Base-by-base conservation (phyloP, 345 rosid genomes). In the Lagerstroemia speciosa region DNA sequence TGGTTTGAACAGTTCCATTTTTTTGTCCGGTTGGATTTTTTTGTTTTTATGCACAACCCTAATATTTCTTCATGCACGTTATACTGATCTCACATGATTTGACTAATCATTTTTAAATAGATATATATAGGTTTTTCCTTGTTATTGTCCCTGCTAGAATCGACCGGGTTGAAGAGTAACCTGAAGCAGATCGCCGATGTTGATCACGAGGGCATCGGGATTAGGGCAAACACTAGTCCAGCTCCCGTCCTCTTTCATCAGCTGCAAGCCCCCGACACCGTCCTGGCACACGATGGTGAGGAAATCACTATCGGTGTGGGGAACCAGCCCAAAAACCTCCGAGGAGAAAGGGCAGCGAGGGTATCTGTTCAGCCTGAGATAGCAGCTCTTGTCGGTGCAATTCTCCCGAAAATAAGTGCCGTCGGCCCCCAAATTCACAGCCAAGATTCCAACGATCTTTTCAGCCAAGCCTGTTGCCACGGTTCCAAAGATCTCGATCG, bases 181-280 rank as follows among this genome's bases (percentile, higher is more conserved):
- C 91, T 91, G 89, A 77, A 84, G 88, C 64, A 92, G 69, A 74
- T 92, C 98, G 1, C 98, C 98, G 5, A 85, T 68, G 78, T 88
- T 88, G 68, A 92, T n/a, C n/a, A n/a, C n/a, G n/a, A 92, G 76
- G 64, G 87, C 87, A 9, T 85, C 67, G 1, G 84, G 84, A 63
- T 75, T 79, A 22, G 98, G 94, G 72, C 75, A 82, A 75, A 88
- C 87, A n/a, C 70, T 68, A 45, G 83, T 29, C 96, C 98, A 92
- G 64, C 65, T 76, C 37, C 87, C 95, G 67, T 83, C 76, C 65
- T 81, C 76, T 67, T 78, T 87, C 66, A 67, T 43, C 72, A 89
- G 30, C 67, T 92, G 89, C 77, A 89, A 73, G 1, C 98, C 98
- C 32, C 96, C 89, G 5, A 78, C 75, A 6, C 70, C 79, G 73